Evolutionary conservation across 2,329 filamentous ascomycete species (phyloP).

Genomic region (Penicillium griseofulvum): DNA sequence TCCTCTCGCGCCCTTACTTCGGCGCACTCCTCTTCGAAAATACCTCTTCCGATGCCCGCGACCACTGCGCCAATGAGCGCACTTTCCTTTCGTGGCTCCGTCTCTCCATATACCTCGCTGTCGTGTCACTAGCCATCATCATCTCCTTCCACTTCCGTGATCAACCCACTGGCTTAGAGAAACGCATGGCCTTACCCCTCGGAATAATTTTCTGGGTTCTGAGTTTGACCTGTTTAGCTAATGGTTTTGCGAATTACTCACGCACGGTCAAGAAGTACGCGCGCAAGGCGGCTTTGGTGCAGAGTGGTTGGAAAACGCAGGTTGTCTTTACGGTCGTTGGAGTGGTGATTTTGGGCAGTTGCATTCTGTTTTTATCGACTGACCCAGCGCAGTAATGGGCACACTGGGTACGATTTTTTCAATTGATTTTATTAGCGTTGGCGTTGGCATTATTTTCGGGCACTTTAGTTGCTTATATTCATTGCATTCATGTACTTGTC

Average conservation of each 20-base stretch:
- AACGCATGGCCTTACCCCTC: constrained; percentile 74
- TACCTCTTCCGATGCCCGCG: constrained; percentile 62
- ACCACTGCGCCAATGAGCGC: constrained; percentile 65
- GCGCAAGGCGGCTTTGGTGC: constrained; percentile 74
- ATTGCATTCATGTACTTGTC: neutral
- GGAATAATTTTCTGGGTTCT: constrained; percentile 86
- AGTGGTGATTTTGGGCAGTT: constrained; percentile 45
- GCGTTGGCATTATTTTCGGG: constrained; percentile 1
- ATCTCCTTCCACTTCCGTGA: constrained; percentile 87
- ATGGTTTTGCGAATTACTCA: constrained; percentile 84
- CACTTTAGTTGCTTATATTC: neutral
- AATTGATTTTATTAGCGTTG: neutral
- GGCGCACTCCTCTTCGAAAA: constrained; percentile 66
- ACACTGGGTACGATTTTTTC: neutral
- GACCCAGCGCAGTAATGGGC: constrained; percentile 28
- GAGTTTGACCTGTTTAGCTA: constrained; percentile 69
- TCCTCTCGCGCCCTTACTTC: constrained; percentile 55
- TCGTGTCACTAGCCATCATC: constrained; percentile 86
- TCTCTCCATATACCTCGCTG: constrained; percentile 82
- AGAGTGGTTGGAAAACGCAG: constrained; percentile 92
- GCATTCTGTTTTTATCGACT: constrained; percentile 45
- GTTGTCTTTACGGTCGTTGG: constrained; percentile 56
- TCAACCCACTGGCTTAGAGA: constrained; percentile 67
- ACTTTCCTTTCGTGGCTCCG: constrained; percentile 89
- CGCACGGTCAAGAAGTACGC: constrained; percentile 79